Base-by-base conservation (phyloP, 2,329 filamentous ascomycete genomes). In the Cordyceps tenuipes region DNA sequence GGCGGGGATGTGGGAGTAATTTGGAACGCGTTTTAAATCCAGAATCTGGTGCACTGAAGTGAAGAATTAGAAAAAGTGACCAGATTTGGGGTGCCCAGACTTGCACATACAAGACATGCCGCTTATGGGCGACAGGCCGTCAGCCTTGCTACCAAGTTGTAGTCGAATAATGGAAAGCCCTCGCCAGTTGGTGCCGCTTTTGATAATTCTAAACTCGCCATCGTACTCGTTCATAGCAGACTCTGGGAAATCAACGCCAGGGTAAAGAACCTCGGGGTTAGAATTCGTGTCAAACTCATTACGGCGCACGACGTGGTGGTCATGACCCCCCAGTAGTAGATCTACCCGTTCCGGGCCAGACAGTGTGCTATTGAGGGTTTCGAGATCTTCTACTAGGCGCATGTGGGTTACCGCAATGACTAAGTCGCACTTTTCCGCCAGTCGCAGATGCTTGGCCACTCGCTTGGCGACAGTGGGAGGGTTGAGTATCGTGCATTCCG, bases 361-460 rank as follows among this genome's bases (percentile, higher is more conserved):
- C 10, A 39, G n/a, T 10, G 65, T 64, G 2, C 59, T 62, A 52
- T 63, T 49, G 58, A 54, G 44, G 7, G 59, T 53, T 10, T 48
- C 47, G 5, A 64, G n/a, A 55, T 64, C 62, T 51, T 64, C 67
- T 6, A 57, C 56, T 2, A 68, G 61, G 1, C 66, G 64, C 65
- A 66, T 67, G 36, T 68, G 67, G 5, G 65, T 67, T 2, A 68
- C 47, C 10, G 65, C 66, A 34, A 68, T 64, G 12, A 68, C 66
- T 4, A 68, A 31, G 44, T 68, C 64, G 41, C 67, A 68, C 19
- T 60, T 51, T 31, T 65, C 62, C 10, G 17, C 36, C 13, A 56
- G 19, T 5, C 63, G 54, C 21, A 65, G 56, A 48, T 60, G 63
- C 1, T 23, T 41, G 9, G 62, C 50, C 12, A 57, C 48, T 46